phyloP scores from a whole-genome alignment of 106 monocot species.

The Chionographis japonica region DNA sequence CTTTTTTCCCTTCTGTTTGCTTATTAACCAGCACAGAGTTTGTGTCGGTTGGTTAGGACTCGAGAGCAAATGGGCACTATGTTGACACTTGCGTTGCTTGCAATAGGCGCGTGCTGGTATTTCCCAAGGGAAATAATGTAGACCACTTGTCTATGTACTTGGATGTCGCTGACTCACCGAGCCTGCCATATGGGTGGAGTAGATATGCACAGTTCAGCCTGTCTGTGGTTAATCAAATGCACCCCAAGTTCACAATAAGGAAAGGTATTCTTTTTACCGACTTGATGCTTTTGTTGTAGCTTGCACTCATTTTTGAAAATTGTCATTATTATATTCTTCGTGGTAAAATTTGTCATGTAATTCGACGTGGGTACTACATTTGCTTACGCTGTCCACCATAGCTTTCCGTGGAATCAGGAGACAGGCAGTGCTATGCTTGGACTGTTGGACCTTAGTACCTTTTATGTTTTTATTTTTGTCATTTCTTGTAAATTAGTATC shows the following conservation, averaged over 20 bases:
- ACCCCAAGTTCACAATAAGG: slow-evolving; percentile 46
- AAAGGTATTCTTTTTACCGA: slow-evolving; percentile 33
- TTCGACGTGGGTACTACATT: too few species aligned
- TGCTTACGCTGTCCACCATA: too few species aligned
- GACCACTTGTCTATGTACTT: slow-evolving; percentile 73
- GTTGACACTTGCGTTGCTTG: neutral
- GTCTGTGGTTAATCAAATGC: slow-evolving; percentile 54
- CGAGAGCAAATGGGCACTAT: too few species aligned
- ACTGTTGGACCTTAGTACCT: too few species aligned
- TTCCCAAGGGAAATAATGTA: slow-evolving; percentile 75
- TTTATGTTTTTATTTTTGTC: too few species aligned
- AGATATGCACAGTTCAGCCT: slow-evolving; percentile 69
- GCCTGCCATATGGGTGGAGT: slow-evolving; percentile 64
- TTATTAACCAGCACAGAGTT: neutral
- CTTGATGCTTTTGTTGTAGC: neutral
- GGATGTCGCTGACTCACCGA: slow-evolving; percentile 59
- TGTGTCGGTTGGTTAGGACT: neutral
- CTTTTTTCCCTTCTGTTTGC: neutral
- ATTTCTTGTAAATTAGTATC: too few species aligned
- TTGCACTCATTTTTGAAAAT: neutral
- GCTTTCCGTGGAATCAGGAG: neutral
- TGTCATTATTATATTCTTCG: neutral
- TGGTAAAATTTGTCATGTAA: too few species aligned
- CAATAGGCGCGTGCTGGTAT: slow-evolving; percentile 59
- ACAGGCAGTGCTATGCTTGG: too few species aligned